phyloP scores from a whole-genome alignment of 1,284 basidiomycete genomes.

The Phellinidium pouzarii region DNA sequence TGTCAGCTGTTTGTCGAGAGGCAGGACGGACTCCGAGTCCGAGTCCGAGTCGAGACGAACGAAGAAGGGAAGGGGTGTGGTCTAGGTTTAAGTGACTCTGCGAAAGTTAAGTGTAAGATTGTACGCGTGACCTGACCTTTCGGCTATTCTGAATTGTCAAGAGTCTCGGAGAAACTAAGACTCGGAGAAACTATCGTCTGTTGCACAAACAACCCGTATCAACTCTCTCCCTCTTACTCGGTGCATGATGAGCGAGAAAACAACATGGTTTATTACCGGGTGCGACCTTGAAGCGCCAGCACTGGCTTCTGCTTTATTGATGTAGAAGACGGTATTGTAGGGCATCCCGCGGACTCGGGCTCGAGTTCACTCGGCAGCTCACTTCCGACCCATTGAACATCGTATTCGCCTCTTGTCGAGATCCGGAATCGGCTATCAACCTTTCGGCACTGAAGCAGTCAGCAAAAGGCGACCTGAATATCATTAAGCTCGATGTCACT shows the following conservation, averaged over 20 bases:
- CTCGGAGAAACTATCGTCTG: no score
- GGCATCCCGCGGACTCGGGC: constrained; percentile 36
- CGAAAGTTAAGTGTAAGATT: no score
- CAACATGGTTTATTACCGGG: constrained; percentile 17
- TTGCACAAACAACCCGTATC: no score
- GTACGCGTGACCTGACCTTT: no score
- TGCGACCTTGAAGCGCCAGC: no score
- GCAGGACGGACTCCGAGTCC: no score
- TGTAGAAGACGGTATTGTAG: constrained; percentile 19
- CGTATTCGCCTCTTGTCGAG: constrained; percentile 35
- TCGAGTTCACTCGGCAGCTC: constrained; percentile 34
- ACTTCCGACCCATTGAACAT: constrained; percentile 27
- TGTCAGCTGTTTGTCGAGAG: no score
- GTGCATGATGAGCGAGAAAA: background rate
- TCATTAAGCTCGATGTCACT: constrained; percentile 31
- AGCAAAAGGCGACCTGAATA: constrained; percentile 27
- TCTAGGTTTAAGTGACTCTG: no score
- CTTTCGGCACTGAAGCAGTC: constrained; percentile 25
- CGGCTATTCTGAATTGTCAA: no score
- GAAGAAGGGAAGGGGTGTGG: no score
- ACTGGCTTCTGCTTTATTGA: background rate
- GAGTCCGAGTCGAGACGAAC: no score
- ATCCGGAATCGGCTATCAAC: constrained; percentile 27
- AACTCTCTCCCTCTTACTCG: background rate
- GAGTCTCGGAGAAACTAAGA: no score